Evolutionary conservation across 352 stramenopile species (phyloP).

Genomic region (Pythium aquatile): DNA sequence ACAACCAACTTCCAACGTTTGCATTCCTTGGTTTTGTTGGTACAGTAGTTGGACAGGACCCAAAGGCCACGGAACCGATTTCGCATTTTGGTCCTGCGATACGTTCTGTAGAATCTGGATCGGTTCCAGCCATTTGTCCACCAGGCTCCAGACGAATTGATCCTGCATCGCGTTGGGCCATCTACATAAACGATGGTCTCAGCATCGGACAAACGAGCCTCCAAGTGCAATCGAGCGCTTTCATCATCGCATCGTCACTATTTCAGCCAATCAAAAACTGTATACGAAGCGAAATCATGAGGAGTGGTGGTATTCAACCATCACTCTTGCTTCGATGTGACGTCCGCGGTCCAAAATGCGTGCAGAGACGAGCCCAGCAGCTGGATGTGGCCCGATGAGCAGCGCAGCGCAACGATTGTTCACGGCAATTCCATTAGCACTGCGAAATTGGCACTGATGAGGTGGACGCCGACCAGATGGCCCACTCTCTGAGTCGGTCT

Average conservation of each 20-base stretch:
- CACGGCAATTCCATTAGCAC: background rate
- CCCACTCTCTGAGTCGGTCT: background rate
- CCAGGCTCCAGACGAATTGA: too few relatives aligned
- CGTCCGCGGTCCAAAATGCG: conserved; percentile 7
- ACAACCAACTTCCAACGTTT: too few relatives aligned
- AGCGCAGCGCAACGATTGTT: conserved; percentile 18
- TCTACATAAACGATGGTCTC: too few relatives aligned
- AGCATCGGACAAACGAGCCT: background rate
- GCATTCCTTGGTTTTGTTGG: too few relatives aligned
- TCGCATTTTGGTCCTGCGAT: background rate
- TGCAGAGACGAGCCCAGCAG: background rate
- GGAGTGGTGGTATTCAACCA: background rate
- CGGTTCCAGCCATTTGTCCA: too few relatives aligned
- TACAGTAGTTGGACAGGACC: too few relatives aligned
- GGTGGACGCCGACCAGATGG: too few relatives aligned
- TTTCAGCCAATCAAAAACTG: conserved; percentile 15
- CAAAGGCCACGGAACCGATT: too few relatives aligned
- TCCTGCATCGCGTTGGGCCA: too few relatives aligned
- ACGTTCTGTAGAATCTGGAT: background rate
- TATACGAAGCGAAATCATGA: conserved; percentile 3
- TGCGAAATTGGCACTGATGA: too few relatives aligned
- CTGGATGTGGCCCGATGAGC: conserved; percentile 8
- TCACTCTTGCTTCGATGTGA: conserved; percentile 6
- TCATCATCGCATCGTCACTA: background rate
- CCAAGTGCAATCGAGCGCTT: conserved; percentile 2